Evolutionary conservation across 768 basidiomycete species (phyloP).

Genomic region (Erythrobasidium yunnanense): DNA sequence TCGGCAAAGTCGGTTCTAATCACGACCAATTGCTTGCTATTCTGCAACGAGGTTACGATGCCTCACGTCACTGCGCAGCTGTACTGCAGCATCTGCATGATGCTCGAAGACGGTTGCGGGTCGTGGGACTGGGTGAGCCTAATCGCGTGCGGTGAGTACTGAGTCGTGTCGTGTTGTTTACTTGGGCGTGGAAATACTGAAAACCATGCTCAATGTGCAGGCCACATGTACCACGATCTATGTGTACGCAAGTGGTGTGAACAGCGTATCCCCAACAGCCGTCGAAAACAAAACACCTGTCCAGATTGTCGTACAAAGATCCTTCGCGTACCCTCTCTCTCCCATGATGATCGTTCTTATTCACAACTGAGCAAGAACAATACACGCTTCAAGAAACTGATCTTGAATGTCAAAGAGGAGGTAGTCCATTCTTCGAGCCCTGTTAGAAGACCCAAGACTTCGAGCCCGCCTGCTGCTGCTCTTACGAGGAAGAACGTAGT

Average conservation of each 20-base stretch:
- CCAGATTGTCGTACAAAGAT: conserved; percentile 1
- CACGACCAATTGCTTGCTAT: background rate
- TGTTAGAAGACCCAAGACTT: background rate
- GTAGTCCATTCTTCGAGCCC: background rate
- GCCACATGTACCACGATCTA: conserved; percentile 4
- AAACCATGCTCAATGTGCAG: background rate
- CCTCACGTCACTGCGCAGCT: conserved; percentile 9
- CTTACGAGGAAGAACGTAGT: no score
- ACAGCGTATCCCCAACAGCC: background rate
- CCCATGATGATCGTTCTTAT: background rate
- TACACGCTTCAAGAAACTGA: conserved; percentile 8
- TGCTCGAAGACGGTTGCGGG: background rate
- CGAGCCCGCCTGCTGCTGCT: no score
- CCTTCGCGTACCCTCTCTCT: no score
- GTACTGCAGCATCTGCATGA: conserved; percentile 8
- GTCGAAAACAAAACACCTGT: background rate
- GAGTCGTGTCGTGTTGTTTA: background rate
- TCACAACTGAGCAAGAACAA: background rate
- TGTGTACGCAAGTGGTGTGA: conserved; percentile 1
- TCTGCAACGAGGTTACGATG: conserved; percentile 12
- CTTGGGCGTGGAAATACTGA: background rate
- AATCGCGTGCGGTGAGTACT: conserved; percentile 11
- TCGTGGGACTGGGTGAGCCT: conserved; percentile 6
- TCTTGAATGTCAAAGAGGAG: background rate
- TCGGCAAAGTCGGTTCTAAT: background rate